Conservation (phyloP, 768 basidiomycete genomes). For the Lactarius akahatsu region DNA sequence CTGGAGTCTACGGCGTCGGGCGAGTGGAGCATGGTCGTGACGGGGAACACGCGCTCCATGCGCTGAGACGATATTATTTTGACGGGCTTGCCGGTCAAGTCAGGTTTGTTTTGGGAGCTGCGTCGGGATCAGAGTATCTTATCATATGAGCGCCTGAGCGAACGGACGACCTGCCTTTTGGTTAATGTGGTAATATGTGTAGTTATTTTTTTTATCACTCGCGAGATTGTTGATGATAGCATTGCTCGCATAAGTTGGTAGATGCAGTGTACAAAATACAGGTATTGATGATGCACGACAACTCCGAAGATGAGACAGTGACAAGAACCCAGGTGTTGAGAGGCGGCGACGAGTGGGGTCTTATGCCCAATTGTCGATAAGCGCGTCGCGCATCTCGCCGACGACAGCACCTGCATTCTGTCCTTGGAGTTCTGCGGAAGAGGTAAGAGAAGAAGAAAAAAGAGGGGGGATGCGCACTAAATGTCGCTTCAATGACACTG, state of each 20-base stretch:
- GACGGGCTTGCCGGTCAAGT: not conserved
- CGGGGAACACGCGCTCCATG: not conserved
- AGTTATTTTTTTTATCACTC: not conserved
- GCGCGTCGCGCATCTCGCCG: conserved; percentile 58
- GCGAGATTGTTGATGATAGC: not conserved
- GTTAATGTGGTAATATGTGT: not conserved
- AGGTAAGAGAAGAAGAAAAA: conserved; percentile 10
- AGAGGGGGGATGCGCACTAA: conserved; percentile 62
- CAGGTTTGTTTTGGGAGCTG: not conserved
- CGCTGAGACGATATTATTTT: conserved; percentile 7
- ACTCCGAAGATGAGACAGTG: not conserved
- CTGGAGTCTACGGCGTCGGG: conserved; percentile 27
- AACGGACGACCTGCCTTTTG: not conserved
- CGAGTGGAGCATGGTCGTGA: conserved; percentile 27
- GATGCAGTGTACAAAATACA: conserved; percentile 24
- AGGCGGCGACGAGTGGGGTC: not conserved
- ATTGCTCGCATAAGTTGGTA: conserved; percentile 2
- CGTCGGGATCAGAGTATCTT: not conserved
- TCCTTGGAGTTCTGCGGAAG: conserved; percentile 51
- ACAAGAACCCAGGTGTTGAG: not conserved
- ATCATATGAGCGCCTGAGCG: not conserved
- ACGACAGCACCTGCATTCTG: conserved; percentile 55
- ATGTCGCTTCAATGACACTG: conserved; percentile 95
- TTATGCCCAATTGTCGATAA: conserved; percentile 85
- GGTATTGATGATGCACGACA: conserved; percentile 23